Conservation (phyloP, 768 basidiomycete species). For the Tricholoma sp. region DNA sequence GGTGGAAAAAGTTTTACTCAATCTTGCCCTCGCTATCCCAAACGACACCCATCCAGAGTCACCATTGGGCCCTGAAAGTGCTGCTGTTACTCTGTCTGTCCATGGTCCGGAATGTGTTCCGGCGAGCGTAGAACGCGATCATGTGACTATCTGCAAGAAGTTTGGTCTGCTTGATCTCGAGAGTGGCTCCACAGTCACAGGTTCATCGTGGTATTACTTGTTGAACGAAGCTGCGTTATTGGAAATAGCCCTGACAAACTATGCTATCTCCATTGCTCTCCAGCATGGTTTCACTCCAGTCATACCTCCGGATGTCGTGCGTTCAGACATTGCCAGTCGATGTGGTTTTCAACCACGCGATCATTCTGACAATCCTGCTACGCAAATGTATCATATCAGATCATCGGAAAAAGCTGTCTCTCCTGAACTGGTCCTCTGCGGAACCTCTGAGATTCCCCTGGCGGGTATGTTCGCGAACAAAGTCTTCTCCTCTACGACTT, state of each 20-base stretch:
- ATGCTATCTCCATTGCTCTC: conserved; percentile 76
- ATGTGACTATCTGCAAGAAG: conserved; percentile 60
- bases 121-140: conserved; percentile 57
- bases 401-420: conserved; percentile 23
- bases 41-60: conserved; percentile 81
- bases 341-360: conserved; percentile 97
- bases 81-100: conserved; percentile 59
- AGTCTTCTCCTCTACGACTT: conserved; percentile 42
- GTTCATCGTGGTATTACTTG: conserved; percentile 92
- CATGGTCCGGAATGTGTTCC: conserved; percentile 61
- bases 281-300: conserved; percentile 80
- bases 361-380: conserved; percentile 49
- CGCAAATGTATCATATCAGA: conserved; percentile 75
- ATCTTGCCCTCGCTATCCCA: conserved; percentile 71
- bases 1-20: conserved; percentile 57
- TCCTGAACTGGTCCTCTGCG: conserved; percentile 77
- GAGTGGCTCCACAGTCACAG: conserved; percentile 72
- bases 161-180: conserved; percentile 76
- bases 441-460: conserved; percentile 93
- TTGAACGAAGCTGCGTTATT: conserved; percentile 79
- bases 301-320: conserved; percentile 86
- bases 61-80: conserved; percentile 74
- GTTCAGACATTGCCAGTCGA: conserved; percentile 75
- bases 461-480: conserved; percentile 85
- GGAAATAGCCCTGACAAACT: conserved; percentile 83